Base-by-base conservation (phyloP, 2,329 filamentous ascomycete species). In the Spiromastix sp. region DNA sequence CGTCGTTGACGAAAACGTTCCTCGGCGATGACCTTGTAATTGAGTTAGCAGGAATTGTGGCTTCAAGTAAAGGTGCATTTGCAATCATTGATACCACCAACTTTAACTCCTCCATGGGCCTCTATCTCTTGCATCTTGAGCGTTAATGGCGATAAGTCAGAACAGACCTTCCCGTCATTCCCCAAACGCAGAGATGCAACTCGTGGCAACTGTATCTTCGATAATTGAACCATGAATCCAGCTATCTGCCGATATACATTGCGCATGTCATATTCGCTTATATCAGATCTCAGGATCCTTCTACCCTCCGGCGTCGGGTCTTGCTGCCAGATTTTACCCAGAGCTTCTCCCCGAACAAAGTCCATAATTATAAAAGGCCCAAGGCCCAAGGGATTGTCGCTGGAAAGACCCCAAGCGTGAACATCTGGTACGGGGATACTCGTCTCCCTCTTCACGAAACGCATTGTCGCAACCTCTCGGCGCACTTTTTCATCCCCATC, bases 71-170 rank as follows among this genome's bases (percentile, higher is more conserved):
- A 6, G 7, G 6, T 12, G 7, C 30, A 8, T 18, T 10, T 12
- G 26, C 27, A 8, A 39, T 9, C 11, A 15, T n/a, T 18, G 10
- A 7, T 17, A 9, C 12, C 12, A 20, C 12, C 6, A 18, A 17
- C 20, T 18, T 16, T 12, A n/a, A 32, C n/a, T 24, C n/a, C n/a
- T n/a, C n/a, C n/a, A n/a, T n/a, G n/a, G n/a, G n/a, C n/a, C n/a
- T n/a, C n/a, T n/a, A 55, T 46, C 42, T 63, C 54, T 34, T 55
- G 66, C 60, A 69, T 66, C 35, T 63, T 63, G 2, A 55, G 48
- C 2, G 58, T 61, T 3, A 68, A 37, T 2, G 63, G 63, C n/a
- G n/a, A n/a, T n/a, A n/a, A n/a, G n/a, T n/a, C n/a, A n/a, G n/a
- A n/a, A n/a, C n/a, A n/a, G n/a, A n/a, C n/a, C n/a, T n/a, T n/a